Conservation (phyloP, 1,139 yeast genomes). For the Magnusiomyces ingens region DNA sequence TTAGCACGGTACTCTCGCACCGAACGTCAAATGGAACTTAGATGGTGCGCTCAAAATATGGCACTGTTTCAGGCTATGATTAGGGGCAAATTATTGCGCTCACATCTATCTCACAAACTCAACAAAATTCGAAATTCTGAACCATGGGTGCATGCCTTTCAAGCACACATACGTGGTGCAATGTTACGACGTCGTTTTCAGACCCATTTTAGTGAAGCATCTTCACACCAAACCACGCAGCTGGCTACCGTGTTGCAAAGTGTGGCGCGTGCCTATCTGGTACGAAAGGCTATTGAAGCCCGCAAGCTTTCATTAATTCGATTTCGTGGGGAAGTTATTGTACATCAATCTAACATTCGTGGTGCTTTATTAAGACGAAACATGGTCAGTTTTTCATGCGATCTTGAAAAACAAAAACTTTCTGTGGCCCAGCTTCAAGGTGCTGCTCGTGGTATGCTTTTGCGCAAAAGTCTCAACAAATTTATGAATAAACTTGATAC, state of each 20-base stretch:
- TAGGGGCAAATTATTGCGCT: constrained; percentile 35
- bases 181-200: constrained; percentile 13
- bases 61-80: constrained; percentile 32
- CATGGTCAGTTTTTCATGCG: constrained; percentile 44
- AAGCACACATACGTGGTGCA: constrained; percentile 19
- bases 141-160: constrained; percentile 11
- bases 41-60: neutral
- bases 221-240: constrained; percentile 21
- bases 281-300: constrained; percentile 21
- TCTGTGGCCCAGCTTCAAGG: constrained; percentile 45
- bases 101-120: constrained; percentile 1
- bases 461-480: constrained; percentile 36
- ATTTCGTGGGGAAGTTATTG: constrained; percentile 24
- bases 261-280: constrained; percentile 28
- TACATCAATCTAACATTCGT: constrained; percentile 39
- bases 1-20: constrained; percentile 5
- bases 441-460: constrained; percentile 40
- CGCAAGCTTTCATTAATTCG: constrained; percentile 11
- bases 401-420: constrained; percentile 40
- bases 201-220: neutral
- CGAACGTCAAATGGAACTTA: neutral
- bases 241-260: constrained; percentile 30
- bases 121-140: constrained; percentile 1
- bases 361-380: constrained; percentile 45
- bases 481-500: constrained; percentile 47